Base-by-base conservation (phyloP, 805 yeast species). In the Isabelozyma pseudorhagii region DNA sequence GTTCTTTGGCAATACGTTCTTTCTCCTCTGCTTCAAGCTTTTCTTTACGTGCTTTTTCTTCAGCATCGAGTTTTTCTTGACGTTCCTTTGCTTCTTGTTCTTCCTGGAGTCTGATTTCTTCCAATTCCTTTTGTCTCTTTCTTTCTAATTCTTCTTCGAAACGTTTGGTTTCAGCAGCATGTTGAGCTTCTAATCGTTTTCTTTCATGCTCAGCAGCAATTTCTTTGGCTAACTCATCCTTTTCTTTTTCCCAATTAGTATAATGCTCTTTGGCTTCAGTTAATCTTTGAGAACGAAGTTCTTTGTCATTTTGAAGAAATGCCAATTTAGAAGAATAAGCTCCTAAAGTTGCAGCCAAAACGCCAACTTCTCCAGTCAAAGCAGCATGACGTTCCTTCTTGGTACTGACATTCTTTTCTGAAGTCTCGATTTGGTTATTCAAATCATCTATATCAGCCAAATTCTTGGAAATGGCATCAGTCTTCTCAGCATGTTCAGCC, bases 321-420 rank as follows among this genome's bases (percentile, higher is more conserved):
- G 64, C 56, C 50, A 79, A 66, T 53, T 76, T 76, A 29, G 79
- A 66, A 25, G 74, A 64, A 57, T 76, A 81, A 2, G 78, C 75
- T 42, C 71, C 72, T 21, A 79, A 68, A 44, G 74, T 68, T 8
- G 68, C 63, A 38, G 71, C 69, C 52, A 81, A 65, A 15, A 67
- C 63, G 42, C 71, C 75, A 45, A 79, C 74, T 58, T 80, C 83
- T 13, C 68, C 69, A 7, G 64, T 55, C 49, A 79, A 64, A 31
- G 59, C 61, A 29, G 60, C 66, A 49, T 75, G 76, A 15, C 59
- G 54, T n/a, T 59, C 62, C 53, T 75, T 70, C 59, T 72, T 69
- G 31, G 67, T 64, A 17, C 67, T 69, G 18, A 70, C 64, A 5
- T 59, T 68, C 50, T 74, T 72, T 46, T 69, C 66, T 38, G 71